Base-by-base conservation (phyloP, 1,139 yeast genomes). In the Barnettozyma hawaiiensis region DNA sequence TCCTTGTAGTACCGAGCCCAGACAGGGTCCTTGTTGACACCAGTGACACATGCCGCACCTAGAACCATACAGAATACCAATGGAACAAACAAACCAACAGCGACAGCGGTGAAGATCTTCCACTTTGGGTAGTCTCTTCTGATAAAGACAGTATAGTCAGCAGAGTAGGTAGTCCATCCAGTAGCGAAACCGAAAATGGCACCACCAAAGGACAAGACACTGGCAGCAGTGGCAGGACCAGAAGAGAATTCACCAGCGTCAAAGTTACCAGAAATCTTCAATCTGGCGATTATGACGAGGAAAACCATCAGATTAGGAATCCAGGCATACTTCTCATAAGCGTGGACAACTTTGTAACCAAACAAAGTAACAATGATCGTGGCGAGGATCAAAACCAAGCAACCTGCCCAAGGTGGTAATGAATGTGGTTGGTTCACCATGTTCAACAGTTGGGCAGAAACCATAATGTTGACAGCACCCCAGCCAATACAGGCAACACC, bases 141-240 rank as follows among this genome's bases (percentile, higher is more conserved):
- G 75, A 85, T 89, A 69, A 87, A 90, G 41, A 84, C 90, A 43
- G 96, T 86, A 66, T 89, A 90, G 67, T 89, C 97, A 34, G 95
- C 79, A 37, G 96, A 94, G 58, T 83, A 86, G 20, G 96, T 83
- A 45, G 95, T 78, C 97, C 97, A 89, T 50, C 97, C 97, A 44
- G 96, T 78, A 40, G 96, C 95, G 58, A 84, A 90, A 50, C 97
- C 97, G 57, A 75, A 90, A 50, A 85, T 66, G 39, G 95, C 69
- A 60, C 89, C 82, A 61, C 97, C 97, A 56, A 85, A 87, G 31
- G 94, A 80, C 45, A 90, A 71, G 26, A 87, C 92, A 55, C 65
- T 60, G 53, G 90, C 96, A 36, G 95, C 95, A 42, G 81, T 74
- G 35, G 75, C 71, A 27, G 61, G 53, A 51, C 89, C 87, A 41